phyloP scores from a whole-genome alignment of 129 eudicot genomes.

The Heracleum sosnowskyi region DNA sequence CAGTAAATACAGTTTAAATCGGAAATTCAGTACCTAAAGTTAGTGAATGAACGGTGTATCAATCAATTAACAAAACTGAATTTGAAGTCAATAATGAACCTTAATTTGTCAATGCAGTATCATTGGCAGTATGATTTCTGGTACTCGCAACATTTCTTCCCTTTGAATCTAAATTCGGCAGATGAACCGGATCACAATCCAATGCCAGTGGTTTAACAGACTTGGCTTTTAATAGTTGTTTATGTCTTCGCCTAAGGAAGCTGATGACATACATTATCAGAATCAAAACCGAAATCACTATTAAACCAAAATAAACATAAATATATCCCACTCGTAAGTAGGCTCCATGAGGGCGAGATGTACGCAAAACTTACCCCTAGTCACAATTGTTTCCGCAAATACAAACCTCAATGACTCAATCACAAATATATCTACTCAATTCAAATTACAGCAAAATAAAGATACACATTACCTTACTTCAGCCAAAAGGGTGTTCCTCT shows the following conservation, averaged over 20 bases:
- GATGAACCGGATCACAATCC: not conserved
- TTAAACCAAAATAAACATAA: not conserved
- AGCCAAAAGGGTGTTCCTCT: constrained; percentile 25
- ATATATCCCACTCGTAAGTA: not conserved
- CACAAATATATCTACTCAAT: not conserved
- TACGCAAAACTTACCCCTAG: not conserved
- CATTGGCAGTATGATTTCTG: not conserved
- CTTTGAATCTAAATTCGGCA: not conserved
- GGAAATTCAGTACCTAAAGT: not conserved
- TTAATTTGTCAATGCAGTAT: constrained; percentile 7
- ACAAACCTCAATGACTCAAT: not conserved
- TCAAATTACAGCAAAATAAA: not conserved
- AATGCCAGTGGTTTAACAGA: not conserved
- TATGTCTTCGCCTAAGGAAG: constrained; percentile 37
- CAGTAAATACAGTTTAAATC: not conserved
- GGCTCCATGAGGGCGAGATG: not conserved
- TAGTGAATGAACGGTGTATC: not conserved
- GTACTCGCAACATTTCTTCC: not conserved
- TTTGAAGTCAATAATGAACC: constrained; percentile 6
- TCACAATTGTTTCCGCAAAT: not conserved
- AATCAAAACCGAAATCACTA: not conserved
- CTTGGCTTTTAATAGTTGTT: constrained; percentile 14
- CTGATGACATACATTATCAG: constrained; percentile 19
- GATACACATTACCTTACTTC: constrained; percentile 30
- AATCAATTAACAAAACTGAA: not conserved